Evolutionary conservation across 805 yeast genomes (phyloP).

Genomic region (Candida ficus): DNA sequence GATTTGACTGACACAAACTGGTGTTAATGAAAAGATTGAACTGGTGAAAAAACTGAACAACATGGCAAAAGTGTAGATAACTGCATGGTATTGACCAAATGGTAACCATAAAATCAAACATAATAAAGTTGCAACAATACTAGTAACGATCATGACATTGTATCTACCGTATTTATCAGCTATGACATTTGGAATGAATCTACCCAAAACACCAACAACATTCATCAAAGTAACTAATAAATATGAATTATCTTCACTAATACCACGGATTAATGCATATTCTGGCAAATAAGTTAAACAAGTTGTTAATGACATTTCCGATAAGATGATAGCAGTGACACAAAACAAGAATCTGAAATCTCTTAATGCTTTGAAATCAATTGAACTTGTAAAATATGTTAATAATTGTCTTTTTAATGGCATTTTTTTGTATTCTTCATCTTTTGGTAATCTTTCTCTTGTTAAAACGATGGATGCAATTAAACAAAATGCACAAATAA

Average conservation of each 20-base stretch:
- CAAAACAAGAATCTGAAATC: conserved; percentile 41
- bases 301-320: conserved; percentile 43
- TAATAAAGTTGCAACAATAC: conserved; percentile 29
- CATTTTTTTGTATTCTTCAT: conserved; percentile 21
- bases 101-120: conserved; percentile 34
- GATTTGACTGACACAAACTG: conserved; percentile 50
- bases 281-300: conserved; percentile 46
- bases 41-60: conserved; percentile 49
- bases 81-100: conserved; percentile 28
- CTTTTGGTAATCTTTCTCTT: conserved; percentile 39
- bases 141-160: conserved; percentile 36
- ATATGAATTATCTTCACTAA: conserved; percentile 29
- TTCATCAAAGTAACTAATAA: conserved; percentile 37
- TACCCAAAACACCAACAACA: conserved; percentile 29
- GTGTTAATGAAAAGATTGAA: conserved; percentile 32
- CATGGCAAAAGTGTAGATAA: conserved; percentile 34
- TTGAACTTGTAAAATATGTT: conserved; percentile 17
- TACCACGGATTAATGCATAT: conserved; percentile 28
- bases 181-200: conserved; percentile 29
- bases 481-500: conserved; percentile 39
- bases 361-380: conserved; percentile 35
- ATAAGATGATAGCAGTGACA: conserved; percentile 36
- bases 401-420: conserved; percentile 22
- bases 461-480: conserved; percentile 31
- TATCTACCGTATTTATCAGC: conserved; percentile 40